A percentile compares a stretch with the other conserved stretches of the same genome.
Conservation (phyloP, 2,329 filamentous ascomycete genomes). For the Verticillium nubilum region DNA sequence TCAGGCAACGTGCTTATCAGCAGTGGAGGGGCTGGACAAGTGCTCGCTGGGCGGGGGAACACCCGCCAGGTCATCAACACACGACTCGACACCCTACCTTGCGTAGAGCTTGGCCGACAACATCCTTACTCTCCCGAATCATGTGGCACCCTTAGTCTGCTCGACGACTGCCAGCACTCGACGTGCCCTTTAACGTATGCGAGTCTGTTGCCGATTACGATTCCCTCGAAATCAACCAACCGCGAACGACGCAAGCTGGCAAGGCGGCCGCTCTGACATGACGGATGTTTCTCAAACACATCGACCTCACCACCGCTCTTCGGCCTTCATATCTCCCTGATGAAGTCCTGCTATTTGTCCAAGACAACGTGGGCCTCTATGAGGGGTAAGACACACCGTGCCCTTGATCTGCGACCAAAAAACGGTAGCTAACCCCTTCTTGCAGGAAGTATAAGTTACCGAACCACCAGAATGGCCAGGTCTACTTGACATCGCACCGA, state of each 20-base stretch:
- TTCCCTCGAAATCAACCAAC: neutral
- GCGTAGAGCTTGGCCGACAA: neutral
- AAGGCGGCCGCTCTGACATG: slow-evolving; percentile 30
- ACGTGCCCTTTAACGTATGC: neutral
- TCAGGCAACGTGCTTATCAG: neutral
- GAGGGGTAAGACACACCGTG: slow-evolving; percentile 68
- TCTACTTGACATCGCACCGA: slow-evolving; percentile 92
- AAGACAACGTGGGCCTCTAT: slow-evolving; percentile 95
- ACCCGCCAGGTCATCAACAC: slow-evolving; percentile 11
- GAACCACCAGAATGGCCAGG: slow-evolving; percentile 90
- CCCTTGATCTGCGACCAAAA: neutral
- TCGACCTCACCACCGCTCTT: slow-evolving; percentile 94
- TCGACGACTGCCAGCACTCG: neutral
- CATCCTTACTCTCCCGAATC: neutral
- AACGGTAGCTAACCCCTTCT: neutral
- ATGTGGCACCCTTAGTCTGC: neutral
- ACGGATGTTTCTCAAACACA: slow-evolving; percentile 95
- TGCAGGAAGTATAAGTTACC: slow-evolving; percentile 88
- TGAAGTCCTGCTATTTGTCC: slow-evolving; percentile 92
- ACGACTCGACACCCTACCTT: neutral
- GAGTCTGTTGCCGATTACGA: neutral
- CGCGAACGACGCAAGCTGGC: neutral
- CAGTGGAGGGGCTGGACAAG: neutral
- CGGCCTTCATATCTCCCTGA: slow-evolving; percentile 88
- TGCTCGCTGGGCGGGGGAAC: slow-evolving; percentile 29